Base-by-base conservation (phyloP, 1,139 yeast species). In the Suhomyces choctaworum region DNA sequence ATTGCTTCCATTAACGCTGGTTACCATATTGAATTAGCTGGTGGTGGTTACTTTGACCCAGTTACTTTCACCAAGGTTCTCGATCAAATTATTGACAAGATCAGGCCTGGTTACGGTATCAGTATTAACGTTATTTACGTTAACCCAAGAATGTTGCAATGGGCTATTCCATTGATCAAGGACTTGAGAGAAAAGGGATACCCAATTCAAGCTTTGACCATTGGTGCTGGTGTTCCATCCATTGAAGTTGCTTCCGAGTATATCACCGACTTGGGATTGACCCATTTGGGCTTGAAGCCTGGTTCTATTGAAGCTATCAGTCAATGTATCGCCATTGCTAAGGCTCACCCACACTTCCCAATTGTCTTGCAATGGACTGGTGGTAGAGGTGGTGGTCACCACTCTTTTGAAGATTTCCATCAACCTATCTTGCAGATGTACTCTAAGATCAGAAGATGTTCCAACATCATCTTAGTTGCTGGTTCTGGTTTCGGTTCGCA, bases 371-470 rank as follows among this genome's bases (percentile, higher is more conserved):
- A 92, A 75, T 92, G 99, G 99, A 92, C 99, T 46, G 98, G 97
- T 77, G 99, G 99, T 64, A 90, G 99, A 78, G 99, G 97, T 71
- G 99, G 99, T 77, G 99, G 99, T 58, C 99, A 92, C 64, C 99
- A 92, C 67, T 90, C 97, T 39, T 92, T 82, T 60, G 99, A 92
- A 74, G 98, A 92, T 69, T 89, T 90, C 94, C 98, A 92, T 64
- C 92, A 90, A 58, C 98, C 98, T 52, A 78, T 92, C 52, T 70
- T 92, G 58, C 96, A 88, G 64, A 92, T 90, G 92, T 92, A 92
- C 68, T 74, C 96, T 50, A 85, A 86, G 72, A 85, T 92, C 56
- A 86, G 99, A 78, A 85, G 89, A 67, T 84, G 90, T 56, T 60
- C 87, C 31, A 92, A 92, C 70, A 87, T 92, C 52, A 75, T 90